Evolutionary conservation across 1,284 basidiomycete genomes (phyloP), one percentile per base, ranked within the genome.

Genomic region (Malassezia brasiliensis): DNA sequence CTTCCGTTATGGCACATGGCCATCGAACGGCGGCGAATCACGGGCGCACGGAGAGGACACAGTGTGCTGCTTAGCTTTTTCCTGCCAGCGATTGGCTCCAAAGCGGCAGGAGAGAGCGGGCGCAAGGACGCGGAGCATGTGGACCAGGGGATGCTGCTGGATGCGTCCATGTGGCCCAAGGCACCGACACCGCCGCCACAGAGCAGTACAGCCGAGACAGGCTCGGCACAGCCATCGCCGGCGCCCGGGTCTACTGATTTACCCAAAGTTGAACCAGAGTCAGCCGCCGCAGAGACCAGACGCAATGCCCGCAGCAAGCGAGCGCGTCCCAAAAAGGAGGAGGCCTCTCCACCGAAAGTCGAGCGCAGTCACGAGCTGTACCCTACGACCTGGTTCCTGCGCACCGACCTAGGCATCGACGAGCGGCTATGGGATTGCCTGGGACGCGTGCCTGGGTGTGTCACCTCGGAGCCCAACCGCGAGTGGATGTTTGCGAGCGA

Each of bases 351-450:
- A 25, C 22, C 50, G 22, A n/a, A 34, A 15, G 50, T 50, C 15
- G 6, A 46, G 20, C 45, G 46, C 22, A 11, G 58, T 50, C 66
- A 68, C 54, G 66, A 65, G 40, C 53, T 66, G 14, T 68, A 60
- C 39, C 66, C 66, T 1, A 53, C 63, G 25, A 66, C 63, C 0
- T 68, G 66, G 66, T 52, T 22, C 22, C 38, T 57, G 20, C 28
- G 48, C 36, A 60, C 61, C 52, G 60, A 62, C 19, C 50, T 51
- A 4, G 61, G 61, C 35, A 58, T 68, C 19, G 64, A 64, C 47
- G 63, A 66, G 51, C 63, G 65, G 22, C 52, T 72, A 12, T 72
- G 69, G 69, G 64, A 72, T 36, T 65, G 64, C 10, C 53, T 70
- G 28, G 64, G 66, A 17, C 62, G 69, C 4, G 64, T 72, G 1